Evolutionary conservation across 768 basidiomycete species (phyloP).

Genomic region (Agrocybe pediades): DNA sequence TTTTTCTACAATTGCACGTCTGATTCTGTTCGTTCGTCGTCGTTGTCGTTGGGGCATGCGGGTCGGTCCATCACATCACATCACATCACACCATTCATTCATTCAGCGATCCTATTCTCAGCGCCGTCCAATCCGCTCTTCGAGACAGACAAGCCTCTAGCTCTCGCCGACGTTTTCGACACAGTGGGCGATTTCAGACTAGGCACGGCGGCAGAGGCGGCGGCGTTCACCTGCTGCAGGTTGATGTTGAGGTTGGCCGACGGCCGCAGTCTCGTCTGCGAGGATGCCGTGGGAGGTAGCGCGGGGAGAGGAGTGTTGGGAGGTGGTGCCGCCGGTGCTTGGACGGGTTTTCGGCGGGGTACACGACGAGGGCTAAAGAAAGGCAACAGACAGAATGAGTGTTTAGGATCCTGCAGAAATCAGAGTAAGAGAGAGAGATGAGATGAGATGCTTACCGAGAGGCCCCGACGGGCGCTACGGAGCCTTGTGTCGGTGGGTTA

Average conservation of each 20-base stretch:
- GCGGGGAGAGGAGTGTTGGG: conserved; percentile 43
- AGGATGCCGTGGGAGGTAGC: conserved; percentile 14
- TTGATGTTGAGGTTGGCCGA: conserved; percentile 8
- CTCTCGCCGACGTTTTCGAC: conserved; percentile 21
- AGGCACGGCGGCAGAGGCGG: background rate
- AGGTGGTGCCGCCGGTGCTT: conserved; percentile 37
- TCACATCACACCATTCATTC: conserved; percentile 48
- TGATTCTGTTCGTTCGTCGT: too few species aligned
- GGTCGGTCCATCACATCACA: too few species aligned
- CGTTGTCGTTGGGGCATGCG: conserved; percentile 22
- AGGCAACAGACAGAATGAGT: background rate
- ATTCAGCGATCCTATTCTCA: conserved; percentile 37
- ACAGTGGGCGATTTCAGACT: conserved; percentile 4
- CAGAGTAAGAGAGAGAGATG: too few species aligned
- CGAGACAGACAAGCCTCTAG: conserved; percentile 33
- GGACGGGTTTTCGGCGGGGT: conserved; percentile 35
- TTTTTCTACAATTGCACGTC: too few species aligned
- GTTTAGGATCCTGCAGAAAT: too few species aligned
- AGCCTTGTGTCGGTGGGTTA: conserved; percentile 3
- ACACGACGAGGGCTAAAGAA: conserved; percentile 39
- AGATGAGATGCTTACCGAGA: conserved; percentile 18
- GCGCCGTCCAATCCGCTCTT: conserved; percentile 26
- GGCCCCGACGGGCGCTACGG: background rate
- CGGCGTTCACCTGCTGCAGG: background rate
- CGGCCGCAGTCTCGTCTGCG: conserved; percentile 10